Evolutionary conservation across 768 basidiomycete genomes (phyloP).

Genomic region (Leccinum imitatum): DNA sequence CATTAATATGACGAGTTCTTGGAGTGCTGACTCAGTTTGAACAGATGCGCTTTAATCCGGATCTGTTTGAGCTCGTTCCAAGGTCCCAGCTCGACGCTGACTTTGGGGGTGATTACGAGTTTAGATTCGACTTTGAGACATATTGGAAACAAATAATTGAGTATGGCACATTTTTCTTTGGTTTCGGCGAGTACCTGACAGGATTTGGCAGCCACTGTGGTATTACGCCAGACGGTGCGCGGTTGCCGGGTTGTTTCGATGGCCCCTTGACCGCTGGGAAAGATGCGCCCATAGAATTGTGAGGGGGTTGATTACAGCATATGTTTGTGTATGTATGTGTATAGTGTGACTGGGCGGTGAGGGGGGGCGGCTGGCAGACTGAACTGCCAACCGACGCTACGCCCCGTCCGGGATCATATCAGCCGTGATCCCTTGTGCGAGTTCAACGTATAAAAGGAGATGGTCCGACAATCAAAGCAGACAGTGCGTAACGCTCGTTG

Average conservation of each 20-base stretch:
- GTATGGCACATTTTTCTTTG: conserved; percentile 39
- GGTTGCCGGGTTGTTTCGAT: conserved; percentile 35
- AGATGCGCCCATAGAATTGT: background rate
- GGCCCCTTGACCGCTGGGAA: conserved; percentile 9
- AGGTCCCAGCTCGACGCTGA: conserved; percentile 75
- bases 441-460: conserved; percentile 16
- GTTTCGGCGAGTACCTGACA: conserved; percentile 1
- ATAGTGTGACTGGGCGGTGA: conserved; percentile 3
- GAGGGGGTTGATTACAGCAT: conserved; percentile 24
- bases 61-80: conserved; percentile 74
- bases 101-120: conserved; percentile 77
- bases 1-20: background rate
- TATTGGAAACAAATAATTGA: conserved; percentile 81
- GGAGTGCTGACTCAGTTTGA: background rate
- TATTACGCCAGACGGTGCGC: conserved; percentile 55
- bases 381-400: conserved; percentile 25
- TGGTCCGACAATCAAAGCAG: conserved; percentile 36
- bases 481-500: conserved; percentile 31
- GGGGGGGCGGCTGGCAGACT: conserved; percentile 9
- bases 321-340: conserved; percentile 22
- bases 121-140: conserved; percentile 65
- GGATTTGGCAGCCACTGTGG: conserved; percentile 48
- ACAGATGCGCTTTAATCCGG: conserved; percentile 88
- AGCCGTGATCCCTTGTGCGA: conserved; percentile 27
- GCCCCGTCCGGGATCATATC: conserved; percentile 24